These are phyloP conservation scores for Allium cepa DNA, from an alignment of 106 monocot genomes.

Conservation along the genomic window DNA sequence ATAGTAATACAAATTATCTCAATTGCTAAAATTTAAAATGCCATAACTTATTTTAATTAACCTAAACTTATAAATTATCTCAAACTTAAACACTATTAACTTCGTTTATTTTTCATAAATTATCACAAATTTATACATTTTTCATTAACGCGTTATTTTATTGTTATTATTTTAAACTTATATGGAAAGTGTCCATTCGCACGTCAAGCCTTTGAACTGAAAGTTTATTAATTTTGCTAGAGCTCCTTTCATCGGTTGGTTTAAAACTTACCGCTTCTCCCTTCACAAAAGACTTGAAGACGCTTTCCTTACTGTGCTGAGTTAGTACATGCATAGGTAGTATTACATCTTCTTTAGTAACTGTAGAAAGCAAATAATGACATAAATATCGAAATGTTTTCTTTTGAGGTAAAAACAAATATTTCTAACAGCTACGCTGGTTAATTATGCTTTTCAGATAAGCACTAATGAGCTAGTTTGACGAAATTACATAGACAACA, in stretches of 20 bases:
- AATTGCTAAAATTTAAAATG: no score
- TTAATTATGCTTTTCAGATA: no score
- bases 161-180: no score
- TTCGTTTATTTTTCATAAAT: no score
- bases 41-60: no score
- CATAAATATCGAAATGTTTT: background rate
- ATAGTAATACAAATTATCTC: no score
- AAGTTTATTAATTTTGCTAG: constrained; percentile 66
- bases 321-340: constrained; percentile 90
- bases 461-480: no score
- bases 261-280: constrained; percentile 53
- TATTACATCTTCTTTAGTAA: constrained; percentile 71
- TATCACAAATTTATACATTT: no score
- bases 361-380: constrained; percentile 28
- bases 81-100: no score
- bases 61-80: no score
- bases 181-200: constrained; percentile 76
- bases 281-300: constrained; percentile 73
- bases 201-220: constrained; percentile 66
- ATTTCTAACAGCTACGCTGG: background rate
- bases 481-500: no score
- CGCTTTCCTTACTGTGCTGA: constrained; percentile 73
- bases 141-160: no score
- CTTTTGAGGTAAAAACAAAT: constrained; percentile 4
- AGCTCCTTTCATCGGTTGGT: constrained; percentile 50